Conservation (phyloP, 2,329 filamentous ascomycete species). For the Apiospora aurea region DNA sequence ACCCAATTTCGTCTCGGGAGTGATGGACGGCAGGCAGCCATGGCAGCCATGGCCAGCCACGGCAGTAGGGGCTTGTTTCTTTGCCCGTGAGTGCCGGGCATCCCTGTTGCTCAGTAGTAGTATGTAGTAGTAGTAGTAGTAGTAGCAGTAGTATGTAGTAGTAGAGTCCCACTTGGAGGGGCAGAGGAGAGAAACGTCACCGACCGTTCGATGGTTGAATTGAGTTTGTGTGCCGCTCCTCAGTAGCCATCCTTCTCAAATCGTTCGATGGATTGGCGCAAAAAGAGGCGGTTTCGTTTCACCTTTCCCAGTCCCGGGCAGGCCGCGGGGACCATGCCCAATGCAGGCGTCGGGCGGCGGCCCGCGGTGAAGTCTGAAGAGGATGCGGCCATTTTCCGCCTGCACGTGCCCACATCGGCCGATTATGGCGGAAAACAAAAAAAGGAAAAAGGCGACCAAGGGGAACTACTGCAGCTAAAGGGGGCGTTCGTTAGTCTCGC, state of each 20-base stretch:
- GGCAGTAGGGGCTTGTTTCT: not conserved
- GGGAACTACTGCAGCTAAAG: slow-evolving; percentile 3
- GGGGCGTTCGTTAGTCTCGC: not conserved
- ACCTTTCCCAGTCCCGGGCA: not conserved
- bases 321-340: not conserved
- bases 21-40: slow-evolving; percentile 5
- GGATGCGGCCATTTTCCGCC: slow-evolving; percentile 17
- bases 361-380: not conserved
- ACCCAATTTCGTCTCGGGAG: not conserved
- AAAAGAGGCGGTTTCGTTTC: slow-evolving; percentile 15
- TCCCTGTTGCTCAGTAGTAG: not conserved
- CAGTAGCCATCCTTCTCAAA: not conserved
- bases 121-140: too few relatives aligned
- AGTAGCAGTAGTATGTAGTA: too few relatives aligned
- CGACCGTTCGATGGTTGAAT: not conserved
- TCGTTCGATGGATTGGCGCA: slow-evolving; percentile 1
- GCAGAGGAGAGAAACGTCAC: not conserved
- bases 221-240: not conserved
- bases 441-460: not conserved
- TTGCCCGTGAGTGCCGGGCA: not conserved
- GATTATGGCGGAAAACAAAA: slow-evolving; percentile 8
- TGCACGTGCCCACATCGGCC: not conserved
- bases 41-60: not conserved
- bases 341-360: not conserved
- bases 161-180: not conserved